These are phyloP conservation scores for Tetrapisispora nanseiensis DNA, from an alignment of 805 yeast species.

Conservation along the genomic window DNA sequence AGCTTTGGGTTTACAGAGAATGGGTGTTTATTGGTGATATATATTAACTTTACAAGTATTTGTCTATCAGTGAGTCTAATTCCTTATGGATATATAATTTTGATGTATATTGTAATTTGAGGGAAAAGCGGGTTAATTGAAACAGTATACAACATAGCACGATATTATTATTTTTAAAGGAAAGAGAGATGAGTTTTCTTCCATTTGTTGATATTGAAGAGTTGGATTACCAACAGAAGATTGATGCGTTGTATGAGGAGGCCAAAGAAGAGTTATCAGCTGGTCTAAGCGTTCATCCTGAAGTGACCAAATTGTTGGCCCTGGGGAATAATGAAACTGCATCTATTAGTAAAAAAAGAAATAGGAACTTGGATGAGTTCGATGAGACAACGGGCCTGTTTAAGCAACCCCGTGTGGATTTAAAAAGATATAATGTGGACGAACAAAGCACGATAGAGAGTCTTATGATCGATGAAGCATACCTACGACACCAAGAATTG, in stretches of 20 bases:
- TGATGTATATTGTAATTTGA: too few relatives aligned
- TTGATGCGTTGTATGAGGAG: background rate
- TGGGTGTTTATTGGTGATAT: too few relatives aligned
- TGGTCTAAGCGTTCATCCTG: background rate
- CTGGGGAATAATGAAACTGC: background rate
- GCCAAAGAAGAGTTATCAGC: background rate
- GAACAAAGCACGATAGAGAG: constrained; percentile 9
- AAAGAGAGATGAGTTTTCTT: background rate
- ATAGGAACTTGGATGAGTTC: background rate
- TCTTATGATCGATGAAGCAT: constrained; percentile 20
- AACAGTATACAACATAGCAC: too few relatives aligned
- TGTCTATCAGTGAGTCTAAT: too few relatives aligned
- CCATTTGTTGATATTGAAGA: background rate
- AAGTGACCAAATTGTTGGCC: background rate
- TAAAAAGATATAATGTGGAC: background rate
- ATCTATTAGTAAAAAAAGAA: background rate
- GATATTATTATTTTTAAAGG: too few relatives aligned
- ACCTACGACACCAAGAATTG: constrained; percentile 28
- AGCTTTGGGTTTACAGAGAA: too few relatives aligned
- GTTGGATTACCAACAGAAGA: background rate
- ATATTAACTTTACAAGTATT: too few relatives aligned
- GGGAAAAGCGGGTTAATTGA: too few relatives aligned
- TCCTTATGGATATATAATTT: too few relatives aligned
- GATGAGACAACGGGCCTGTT: background rate
- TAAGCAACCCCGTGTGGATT: background rate